phyloP scores from a whole-genome alignment of 1,139 yeast genomes.

The Schwanniomyces etchellsii region DNA sequence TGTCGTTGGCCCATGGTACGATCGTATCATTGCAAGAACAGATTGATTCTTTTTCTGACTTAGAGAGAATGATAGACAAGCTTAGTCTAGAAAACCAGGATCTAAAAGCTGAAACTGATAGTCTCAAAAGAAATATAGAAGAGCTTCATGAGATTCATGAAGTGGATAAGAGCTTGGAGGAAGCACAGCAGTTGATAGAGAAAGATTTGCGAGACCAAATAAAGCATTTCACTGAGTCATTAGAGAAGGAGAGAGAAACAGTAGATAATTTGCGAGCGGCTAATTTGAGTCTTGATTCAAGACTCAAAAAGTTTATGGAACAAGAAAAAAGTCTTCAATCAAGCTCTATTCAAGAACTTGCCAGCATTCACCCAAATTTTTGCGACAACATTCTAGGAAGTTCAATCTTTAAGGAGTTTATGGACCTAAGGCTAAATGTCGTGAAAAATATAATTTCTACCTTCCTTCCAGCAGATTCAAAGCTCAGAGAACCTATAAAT shows the following conservation, averaged over 20 bases:
- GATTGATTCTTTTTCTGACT: constrained; percentile 37
- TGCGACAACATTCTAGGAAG: too few species aligned
- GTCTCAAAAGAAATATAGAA: constrained; percentile 36
- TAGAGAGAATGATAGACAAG: constrained; percentile 47
- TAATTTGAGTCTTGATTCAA: neutral
- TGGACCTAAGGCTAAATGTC: too few species aligned
- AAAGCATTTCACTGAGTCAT: constrained; percentile 7
- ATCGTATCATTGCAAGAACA: constrained; percentile 41
- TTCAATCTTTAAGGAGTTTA: too few species aligned
- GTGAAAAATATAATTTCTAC: too few species aligned
- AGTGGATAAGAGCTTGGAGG: constrained; percentile 61
- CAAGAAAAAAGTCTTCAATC: too few species aligned
- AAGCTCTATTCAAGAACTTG: too few species aligned
- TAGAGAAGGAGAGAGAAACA: neutral
- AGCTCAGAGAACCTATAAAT: too few species aligned
- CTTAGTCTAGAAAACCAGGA: constrained; percentile 51
- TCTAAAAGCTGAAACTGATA: constrained; percentile 31
- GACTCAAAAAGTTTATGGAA: neutral
- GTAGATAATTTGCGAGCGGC: neutral
- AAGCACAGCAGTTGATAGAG: constrained; percentile 49
- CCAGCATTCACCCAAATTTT: too few species aligned
- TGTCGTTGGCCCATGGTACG: constrained; percentile 28
- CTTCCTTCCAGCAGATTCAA: too few species aligned
- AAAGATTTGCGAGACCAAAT: constrained; percentile 45
- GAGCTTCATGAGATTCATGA: constrained; percentile 59